These are phyloP conservation scores for Lactarius sanguifluus DNA, from an alignment of 768 basidiomycete genomes.

Conservation along the genomic window DNA sequence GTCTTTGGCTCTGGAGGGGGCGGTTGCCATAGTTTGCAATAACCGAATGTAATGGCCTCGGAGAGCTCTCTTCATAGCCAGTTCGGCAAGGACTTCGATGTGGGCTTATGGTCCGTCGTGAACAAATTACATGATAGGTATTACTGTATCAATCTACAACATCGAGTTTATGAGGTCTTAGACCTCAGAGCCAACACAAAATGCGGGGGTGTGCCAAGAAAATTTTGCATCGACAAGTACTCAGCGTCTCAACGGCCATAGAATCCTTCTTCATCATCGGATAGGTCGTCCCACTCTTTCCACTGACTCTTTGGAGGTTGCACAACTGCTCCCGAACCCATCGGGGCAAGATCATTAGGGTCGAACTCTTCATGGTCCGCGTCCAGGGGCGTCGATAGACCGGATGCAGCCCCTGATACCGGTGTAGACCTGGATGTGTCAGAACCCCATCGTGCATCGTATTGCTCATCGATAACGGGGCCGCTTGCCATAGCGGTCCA, in stretches of 20 bases:
- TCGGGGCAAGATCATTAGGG: conserved; percentile 26
- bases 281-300: conserved; percentile 21
- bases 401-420: neutral
- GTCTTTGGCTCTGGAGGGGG: conserved; percentile 15
- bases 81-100: neutral
- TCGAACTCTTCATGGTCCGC: conserved; percentile 19
- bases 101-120: neutral
- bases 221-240: neutral
- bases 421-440: neutral
- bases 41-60: neutral
- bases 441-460: conserved; percentile 19
- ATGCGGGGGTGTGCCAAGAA: neutral
- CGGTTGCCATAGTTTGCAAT: conserved; percentile 14
- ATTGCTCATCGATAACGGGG: conserved; percentile 25
- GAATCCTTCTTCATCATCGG: conserved; percentile 19
- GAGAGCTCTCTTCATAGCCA: neutral
- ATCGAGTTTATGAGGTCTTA: neutral
- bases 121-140: neutral
- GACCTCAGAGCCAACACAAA: neutral
- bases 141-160: neutral
- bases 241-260: conserved; percentile 13
- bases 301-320: conserved; percentile 10
- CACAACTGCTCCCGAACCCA: neutral
- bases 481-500: conserved; percentile 28
- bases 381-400: conserved; percentile 5